phyloP scores from a whole-genome alignment of 768 basidiomycete species.

The Tylopilus felleus region DNA sequence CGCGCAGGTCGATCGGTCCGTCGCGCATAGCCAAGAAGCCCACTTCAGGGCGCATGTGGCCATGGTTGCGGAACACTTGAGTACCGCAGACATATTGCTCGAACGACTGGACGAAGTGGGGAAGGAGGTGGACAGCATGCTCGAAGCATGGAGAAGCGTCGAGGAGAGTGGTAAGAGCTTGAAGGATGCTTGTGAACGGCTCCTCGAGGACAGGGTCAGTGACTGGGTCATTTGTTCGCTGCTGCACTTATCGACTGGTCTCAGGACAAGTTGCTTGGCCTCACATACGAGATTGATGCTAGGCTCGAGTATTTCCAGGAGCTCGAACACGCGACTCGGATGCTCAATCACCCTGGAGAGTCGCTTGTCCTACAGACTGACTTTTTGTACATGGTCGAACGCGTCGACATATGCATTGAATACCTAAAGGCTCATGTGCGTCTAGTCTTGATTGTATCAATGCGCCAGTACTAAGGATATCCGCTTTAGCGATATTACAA shows the following conservation, averaged over 20 bases:
- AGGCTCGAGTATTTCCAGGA: slow-evolving; percentile 93
- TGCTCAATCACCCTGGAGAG: slow-evolving; percentile 93
- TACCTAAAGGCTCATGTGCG: slow-evolving; percentile 85
- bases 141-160: slow-evolving; percentile 80
- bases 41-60: slow-evolving; percentile 86
- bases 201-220: slow-evolving; percentile 86
- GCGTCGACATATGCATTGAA: slow-evolving; percentile 91
- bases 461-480: background rate
- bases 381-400: slow-evolving; percentile 94
- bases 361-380: slow-evolving; percentile 86
- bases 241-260: background rate
- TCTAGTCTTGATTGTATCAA: slow-evolving; percentile 1
- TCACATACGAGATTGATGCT: slow-evolving; percentile 78
- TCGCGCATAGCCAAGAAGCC: slow-evolving; percentile 91
- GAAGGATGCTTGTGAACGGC: slow-evolving; percentile 85
- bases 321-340: slow-evolving; percentile 86
- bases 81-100: slow-evolving; percentile 73
- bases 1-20: slow-evolving; percentile 80
- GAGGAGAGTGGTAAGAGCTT: slow-evolving; percentile 91
- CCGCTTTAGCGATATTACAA: slow-evolving; percentile 73
- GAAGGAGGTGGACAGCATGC: slow-evolving; percentile 72
- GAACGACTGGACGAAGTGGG: slow-evolving; percentile 72
- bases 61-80: slow-evolving; percentile 70
- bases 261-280: slow-evolving; percentile 71
- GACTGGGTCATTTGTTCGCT: background rate